These are phyloP conservation scores for Gyromitra esculenta DNA, from an alignment of 2,329 filamentous ascomycete genomes.

Conservation along the genomic window DNA sequence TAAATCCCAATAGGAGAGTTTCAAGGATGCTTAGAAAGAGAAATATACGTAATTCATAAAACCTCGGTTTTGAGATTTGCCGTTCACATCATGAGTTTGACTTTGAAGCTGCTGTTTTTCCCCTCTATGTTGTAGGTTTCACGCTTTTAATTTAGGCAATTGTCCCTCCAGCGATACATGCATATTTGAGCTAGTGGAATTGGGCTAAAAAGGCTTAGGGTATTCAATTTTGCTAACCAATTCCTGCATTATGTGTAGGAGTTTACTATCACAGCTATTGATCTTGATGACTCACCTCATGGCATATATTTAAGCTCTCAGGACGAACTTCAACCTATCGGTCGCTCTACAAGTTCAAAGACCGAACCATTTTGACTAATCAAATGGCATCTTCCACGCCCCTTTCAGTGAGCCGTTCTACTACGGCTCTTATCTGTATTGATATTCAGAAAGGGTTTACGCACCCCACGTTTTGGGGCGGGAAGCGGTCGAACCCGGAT, in stretches of 20 bases:
- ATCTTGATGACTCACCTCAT: not conserved
- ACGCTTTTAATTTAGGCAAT: not conserved
- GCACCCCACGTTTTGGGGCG: conserved; percentile 14
- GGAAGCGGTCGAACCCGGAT: conserved; percentile 1
- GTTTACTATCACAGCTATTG: not conserved
- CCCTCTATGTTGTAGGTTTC: not conserved
- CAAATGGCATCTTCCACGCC: not conserved
- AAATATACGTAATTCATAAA: not conserved
- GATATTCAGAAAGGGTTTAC: conserved; percentile 21
- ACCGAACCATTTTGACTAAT: not conserved
- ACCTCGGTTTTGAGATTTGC: not conserved
- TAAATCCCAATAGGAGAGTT: no score
- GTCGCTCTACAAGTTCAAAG: not conserved
- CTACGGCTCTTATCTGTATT: conserved; percentile 21
- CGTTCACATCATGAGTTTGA: not conserved
- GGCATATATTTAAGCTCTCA: not conserved
- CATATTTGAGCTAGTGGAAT: not conserved
- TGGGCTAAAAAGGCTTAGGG: not conserved
- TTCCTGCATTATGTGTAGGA: not conserved
- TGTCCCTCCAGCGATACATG: not conserved
- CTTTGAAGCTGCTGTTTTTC: not conserved
- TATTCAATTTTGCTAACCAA: not conserved
- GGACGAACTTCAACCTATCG: not conserved
- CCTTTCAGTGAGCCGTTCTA: not conserved
- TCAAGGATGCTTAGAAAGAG: not conserved